Evolutionary conservation across 2,329 filamentous ascomycete genomes (phyloP), one percentile per base, ranked within the genome.

Genomic region (Talaromyces sp.): DNA sequence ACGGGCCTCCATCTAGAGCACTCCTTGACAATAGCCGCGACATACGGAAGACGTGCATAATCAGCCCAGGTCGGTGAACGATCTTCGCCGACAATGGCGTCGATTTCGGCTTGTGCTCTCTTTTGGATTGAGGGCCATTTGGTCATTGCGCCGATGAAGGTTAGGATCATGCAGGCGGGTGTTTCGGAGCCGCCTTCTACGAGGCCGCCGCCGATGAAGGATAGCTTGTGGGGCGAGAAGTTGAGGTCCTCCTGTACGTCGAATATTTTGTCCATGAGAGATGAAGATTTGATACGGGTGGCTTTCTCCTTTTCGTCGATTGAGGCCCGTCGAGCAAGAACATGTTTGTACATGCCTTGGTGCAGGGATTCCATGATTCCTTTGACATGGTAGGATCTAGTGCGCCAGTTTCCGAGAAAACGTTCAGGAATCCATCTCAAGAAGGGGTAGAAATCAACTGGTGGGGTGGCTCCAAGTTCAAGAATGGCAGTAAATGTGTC

Each of bases 1-100:
- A 85, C 81, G 0, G 84, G 83, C 3, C 84, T 77, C 83, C 84
- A 87, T 3, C 85, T 78, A 16, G 86, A 73, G 1, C 83, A 79
- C 66, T 88, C 85, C 67, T 86, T 86, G n/a, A 86, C 79, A n/a
- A 85, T 77, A 0, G 82, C 82, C n/a, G 80, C 77, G 37, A 86
- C 70, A 67, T 87, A 87, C 0, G 84, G 84, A 11, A 88, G 71
- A 3, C 75, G 72, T 0, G 76, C 72, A 24, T 79, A 76, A 68
- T 87, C 84, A 31, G 81, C 78, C 71, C 81, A 82, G 19, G 71
- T 73, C 0, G 85, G 85, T 6, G 81, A 77, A 2, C 85, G 77
- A 10, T 76, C 63, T 0, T 74, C 68, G 1, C 85, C 84, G 2
- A 87, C 76, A 0, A 85, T 79, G 2, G 75, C 71, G 67, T 85